Base-by-base conservation (phyloP, 345 rosid genomes). In the Murraya koenigii region DNA sequence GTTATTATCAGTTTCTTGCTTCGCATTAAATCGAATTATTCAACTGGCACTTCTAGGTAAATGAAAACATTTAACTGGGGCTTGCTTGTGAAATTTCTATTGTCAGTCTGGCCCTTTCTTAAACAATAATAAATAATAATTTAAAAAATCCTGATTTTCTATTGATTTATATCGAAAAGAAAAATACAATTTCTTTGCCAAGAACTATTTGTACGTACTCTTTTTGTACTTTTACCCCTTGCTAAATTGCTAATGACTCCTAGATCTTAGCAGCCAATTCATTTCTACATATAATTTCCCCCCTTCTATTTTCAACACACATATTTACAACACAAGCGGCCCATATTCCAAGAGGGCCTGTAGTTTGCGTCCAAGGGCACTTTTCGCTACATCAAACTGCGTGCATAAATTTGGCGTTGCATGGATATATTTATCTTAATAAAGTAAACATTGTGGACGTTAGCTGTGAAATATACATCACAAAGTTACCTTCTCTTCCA, bases 401-500 rank as follows among this genome's bases (percentile, higher is more conserved):
- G 20, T 41, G 33, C 71, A 44, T 11, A 3, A 13, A 3, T 44
- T 13, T 44, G 49, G 49, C 49, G 0, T 11, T 44, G 49, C 15
- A 44, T 11, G 49, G 49, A 44, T 13, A 3, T 3, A 44, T 44
- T 44, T 11, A 3, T 44, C 49, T 3, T 13, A 44, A 44, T 44
- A 0, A 44, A 11, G 49, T 13, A 13, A 44, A 44, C 15, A 13
- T 11, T 25, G 6, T 17, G 25, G 39, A 28, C 55, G 23, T 9
- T 5, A 8, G 26, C 6, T 73, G 55, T 25, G 38, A 17, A 17
- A 58, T 20, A 11, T 22, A 54, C 19, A 44, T 61, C 14, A 32
- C 6, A 1, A 47, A 44, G 10, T 66, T 85, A 90, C 94, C 96
- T 84, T 92, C 93, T 84, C 83, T 84, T 13, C 36, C 71, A 75